phyloP scores from a whole-genome alignment of 345 rosid species.

The Heritiera fomes region DNA sequence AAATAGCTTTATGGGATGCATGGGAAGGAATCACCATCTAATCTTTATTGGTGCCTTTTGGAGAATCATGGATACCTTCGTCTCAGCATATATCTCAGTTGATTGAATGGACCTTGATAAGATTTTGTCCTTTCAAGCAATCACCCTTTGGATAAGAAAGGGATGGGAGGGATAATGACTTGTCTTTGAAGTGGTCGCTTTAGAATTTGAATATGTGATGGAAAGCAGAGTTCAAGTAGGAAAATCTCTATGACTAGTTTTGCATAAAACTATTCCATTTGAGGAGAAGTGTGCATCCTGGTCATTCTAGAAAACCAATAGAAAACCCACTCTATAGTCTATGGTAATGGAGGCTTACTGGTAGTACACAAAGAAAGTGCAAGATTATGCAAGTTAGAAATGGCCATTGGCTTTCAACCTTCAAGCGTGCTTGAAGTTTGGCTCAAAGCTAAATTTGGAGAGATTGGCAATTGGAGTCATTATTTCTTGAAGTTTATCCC shows the following conservation, averaged over 20 bases:
- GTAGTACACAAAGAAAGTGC: neutral
- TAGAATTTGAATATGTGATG: neutral
- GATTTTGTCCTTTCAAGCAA: neutral
- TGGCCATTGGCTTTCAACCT: neutral
- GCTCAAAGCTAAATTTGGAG: neutral
- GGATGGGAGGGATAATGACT: neutral
- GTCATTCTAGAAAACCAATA: neutral
- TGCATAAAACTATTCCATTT: neutral
- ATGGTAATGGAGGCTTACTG: neutral
- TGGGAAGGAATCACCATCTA: neutral
- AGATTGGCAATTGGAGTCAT: neutral
- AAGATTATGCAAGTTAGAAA: neutral
- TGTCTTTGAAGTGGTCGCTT: neutral
- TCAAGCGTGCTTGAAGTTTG: neutral
- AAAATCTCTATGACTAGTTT: neutral
- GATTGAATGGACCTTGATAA: neutral
- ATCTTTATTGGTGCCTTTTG: neutral
- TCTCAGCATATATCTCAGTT: neutral
- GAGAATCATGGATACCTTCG: neutral
- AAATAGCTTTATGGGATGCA: slow-evolving; percentile 8
- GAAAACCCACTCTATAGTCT: no score
- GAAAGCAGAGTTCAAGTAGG: neutral
- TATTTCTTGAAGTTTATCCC: neutral
- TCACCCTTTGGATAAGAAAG: neutral
- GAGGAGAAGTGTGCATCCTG: neutral